phyloP scores from a whole-genome alignment of 2,329 filamentous ascomycete genomes.

The Myriosclerotinia duriaeana region DNA sequence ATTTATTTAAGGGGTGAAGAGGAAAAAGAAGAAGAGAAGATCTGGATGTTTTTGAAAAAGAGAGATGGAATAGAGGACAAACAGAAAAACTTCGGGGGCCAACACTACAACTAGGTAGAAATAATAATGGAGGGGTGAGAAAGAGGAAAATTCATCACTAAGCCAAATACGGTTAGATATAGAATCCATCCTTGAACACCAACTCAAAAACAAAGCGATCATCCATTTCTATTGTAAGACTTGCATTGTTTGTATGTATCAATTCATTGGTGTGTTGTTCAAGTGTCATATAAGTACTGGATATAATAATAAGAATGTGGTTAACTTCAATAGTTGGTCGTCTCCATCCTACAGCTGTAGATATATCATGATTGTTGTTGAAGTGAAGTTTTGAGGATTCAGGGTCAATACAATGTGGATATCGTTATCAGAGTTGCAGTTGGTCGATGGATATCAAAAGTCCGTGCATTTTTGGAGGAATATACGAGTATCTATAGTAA shows the following conservation, averaged over 20 bases:
- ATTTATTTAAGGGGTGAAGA: not conserved
- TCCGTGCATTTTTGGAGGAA: conserved; percentile 20
- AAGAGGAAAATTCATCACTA: conserved; percentile 15
- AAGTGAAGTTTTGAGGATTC: not conserved
- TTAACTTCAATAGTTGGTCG: too few species aligned
- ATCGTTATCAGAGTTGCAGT: not conserved
- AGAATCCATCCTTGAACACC: not conserved
- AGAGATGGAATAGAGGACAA: not conserved
- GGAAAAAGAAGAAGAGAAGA: too few species aligned
- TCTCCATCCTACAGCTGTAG: not conserved
- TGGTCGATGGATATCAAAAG: conserved; percentile 15
- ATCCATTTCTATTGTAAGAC: too few species aligned
- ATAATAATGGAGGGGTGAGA: conserved; percentile 14
- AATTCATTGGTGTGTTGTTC: not conserved
- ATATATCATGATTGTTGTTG: not conserved
- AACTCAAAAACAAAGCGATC: conserved; percentile 13
- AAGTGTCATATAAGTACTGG: too few species aligned
- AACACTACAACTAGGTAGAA: not conserved
- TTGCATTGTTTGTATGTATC: too few species aligned
- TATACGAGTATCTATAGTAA: conserved; percentile 3
- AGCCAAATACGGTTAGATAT: not conserved
- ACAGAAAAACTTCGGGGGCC: conserved; percentile 17
- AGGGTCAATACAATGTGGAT: too few species aligned
- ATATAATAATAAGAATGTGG: too few species aligned
- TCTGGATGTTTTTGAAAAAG: too few species aligned